Percentiles rank a stretch among this genome's conserved stretches.
phyloP scores from a whole-genome alignment of 441 rosid species.

The Breynia disticha region DNA sequence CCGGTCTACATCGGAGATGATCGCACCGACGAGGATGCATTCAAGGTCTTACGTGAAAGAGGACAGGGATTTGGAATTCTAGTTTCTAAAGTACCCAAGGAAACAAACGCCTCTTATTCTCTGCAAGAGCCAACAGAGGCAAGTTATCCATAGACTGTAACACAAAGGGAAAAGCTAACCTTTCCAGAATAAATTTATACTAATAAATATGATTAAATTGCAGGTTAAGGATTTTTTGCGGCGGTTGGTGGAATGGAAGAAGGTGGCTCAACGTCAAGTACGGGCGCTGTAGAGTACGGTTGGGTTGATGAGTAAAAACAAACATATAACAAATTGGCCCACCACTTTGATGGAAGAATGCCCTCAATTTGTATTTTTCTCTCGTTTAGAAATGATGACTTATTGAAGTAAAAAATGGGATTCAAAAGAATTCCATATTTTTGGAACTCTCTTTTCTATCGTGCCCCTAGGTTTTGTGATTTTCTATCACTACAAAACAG shows the following conservation, averaged over 20 bases:
- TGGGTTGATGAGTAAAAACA: neutral
- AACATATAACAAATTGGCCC: neutral
- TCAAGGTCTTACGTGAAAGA: constrained; percentile 57
- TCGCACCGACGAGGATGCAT: constrained; percentile 74
- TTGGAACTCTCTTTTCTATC: constrained; percentile 1
- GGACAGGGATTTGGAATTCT: constrained; percentile 77
- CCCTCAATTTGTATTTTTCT: constrained; percentile 7
- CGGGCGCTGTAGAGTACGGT: constrained; percentile 6
- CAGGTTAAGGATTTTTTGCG: constrained; percentile 66
- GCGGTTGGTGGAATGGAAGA: constrained; percentile 69
- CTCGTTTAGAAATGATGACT: neutral
- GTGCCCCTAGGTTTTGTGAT: too few relatives aligned
- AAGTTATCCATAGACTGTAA: constrained; percentile 18
- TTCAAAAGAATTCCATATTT: constrained; percentile 10
- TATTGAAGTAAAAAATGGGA: constrained; percentile 6
- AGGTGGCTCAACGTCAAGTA: constrained; percentile 10
- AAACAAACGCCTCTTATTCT: constrained; percentile 63
- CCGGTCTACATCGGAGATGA: constrained; percentile 79
- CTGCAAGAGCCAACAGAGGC: constrained; percentile 72
- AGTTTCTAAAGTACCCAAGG: constrained; percentile 68
- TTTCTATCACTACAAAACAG: too few relatives aligned
- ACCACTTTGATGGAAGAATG: constrained; percentile 1
- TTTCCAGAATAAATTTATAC: too few relatives aligned
- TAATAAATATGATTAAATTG: too few relatives aligned
- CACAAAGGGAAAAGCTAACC: too few relatives aligned